A percentile compares a stretch with the other conserved stretches of the same genome.
Conservation (phyloP, 257 asterid genomes). For the Echites panduratus region DNA sequence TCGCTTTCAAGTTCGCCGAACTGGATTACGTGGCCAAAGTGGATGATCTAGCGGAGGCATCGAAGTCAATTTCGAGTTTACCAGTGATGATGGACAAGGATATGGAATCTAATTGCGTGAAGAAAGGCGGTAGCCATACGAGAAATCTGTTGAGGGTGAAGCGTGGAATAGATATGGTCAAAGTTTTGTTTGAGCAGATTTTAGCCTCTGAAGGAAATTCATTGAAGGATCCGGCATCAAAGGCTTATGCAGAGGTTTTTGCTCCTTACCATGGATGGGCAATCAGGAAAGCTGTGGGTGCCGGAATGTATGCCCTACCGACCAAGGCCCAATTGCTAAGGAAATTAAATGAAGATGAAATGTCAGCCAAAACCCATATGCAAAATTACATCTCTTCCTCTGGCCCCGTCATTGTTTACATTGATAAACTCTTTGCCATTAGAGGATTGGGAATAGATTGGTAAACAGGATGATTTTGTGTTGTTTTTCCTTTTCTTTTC, state of each 20-base stretch:
- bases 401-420: slow-evolving; percentile 41
- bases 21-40: slow-evolving; percentile 86
- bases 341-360: slow-evolving; percentile 86
- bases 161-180: slow-evolving; percentile 94
- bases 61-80: slow-evolving; percentile 51
- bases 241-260: slow-evolving; percentile 77
- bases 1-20: slow-evolving; percentile 94
- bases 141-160: slow-evolving; percentile 86
- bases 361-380: slow-evolving; percentile 68
- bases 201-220: slow-evolving; percentile 58
- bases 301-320: slow-evolving; percentile 96
- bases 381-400: slow-evolving; percentile 52
- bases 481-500: slow-evolving; percentile 17
- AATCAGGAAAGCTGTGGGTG: slow-evolving; percentile 78
- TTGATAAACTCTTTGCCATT: slow-evolving; percentile 63
- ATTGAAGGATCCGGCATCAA: slow-evolving; percentile 79
- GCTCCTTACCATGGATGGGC: slow-evolving; percentile 96
- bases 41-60: slow-evolving; percentile 66
- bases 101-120: slow-evolving; percentile 60
- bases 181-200: slow-evolving; percentile 79
- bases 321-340: slow-evolving; percentile 66
- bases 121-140: slow-evolving; percentile 80
- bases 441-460: slow-evolving; percentile 73
- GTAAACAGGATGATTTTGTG: slow-evolving; percentile 28
- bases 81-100: slow-evolving; percentile 75